Evolutionary conservation across 2,329 filamentous ascomycete genomes (phyloP), one percentile per base, ranked within the genome.

Genomic region (Fusarium udum): DNA sequence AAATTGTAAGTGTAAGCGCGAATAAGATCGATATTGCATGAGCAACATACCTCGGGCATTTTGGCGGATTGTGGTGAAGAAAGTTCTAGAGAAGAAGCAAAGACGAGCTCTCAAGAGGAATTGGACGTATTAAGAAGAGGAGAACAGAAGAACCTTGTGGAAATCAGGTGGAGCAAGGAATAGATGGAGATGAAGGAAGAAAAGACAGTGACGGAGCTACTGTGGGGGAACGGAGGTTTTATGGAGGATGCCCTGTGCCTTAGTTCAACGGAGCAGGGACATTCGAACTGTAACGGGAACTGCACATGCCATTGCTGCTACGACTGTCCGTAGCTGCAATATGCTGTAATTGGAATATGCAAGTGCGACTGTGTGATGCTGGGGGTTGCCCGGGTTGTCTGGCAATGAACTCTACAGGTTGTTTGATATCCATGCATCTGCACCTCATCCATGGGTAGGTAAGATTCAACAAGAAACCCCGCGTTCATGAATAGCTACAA

Each of bases 221-320:
- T 70, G 65, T 59, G 69, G 67, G 74, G 63, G 67, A 55, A 63
- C 43, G 53, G 63, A 56, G 61, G 60, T 67, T 69, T 84, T 80
- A 91, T 75, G 98, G 85, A 77, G 37, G 37, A 73, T 22, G 26
- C 26, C 26, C 26, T 26, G 31, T 63, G 59, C 56, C 53, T 73
- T 58, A 49, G 67, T 63, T 67, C 51, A 57, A 74, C 31, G 32
- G 67, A 73, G 40, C n/a, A 43, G 45, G 46, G 37, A 40, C 40
- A 22, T 48, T 55, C 42, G 43, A 61, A 52, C 31, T 24, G 34
- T 32, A 43, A 37, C 37, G 39, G 43, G 31, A 53, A 39, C 28
- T 56, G 31, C 28, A 20, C 22, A 16, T 37, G 12, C 40, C n/a
- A 28, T 22, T 58, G 39, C 55, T 43, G 24, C 42, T 49, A 37